Base-by-base conservation (phyloP, 2,329 filamentous ascomycete genomes). In the Zasmidium angulare region DNA sequence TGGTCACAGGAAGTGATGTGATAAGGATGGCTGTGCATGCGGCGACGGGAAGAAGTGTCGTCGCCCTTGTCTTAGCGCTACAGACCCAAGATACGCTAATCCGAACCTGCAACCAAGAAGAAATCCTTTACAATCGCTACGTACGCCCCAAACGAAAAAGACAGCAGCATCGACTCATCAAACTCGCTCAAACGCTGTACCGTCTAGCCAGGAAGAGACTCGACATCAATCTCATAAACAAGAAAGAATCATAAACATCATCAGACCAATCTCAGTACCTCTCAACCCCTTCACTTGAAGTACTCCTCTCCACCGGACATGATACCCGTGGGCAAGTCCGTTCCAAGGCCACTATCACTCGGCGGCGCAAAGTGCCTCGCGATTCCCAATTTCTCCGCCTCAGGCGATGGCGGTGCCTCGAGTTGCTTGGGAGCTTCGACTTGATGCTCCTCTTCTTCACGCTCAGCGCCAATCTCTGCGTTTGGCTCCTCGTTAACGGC, bases 291-390 rank as follows among this genome's bases (percentile, higher is more conserved):
- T 53, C 54, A 59, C 58, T 61, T 60, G 50, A 63, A 69, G 53
- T 66, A 65, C 21, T 61, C 65, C 47, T 65, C 62, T 10, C 51
- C 57, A 29, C 58, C 60, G 47, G 61, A 60, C 57, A 59, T 62
- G 24, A 56, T 64, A 20, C 69, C 71, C 31, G 72, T 75, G 29
- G 73, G 74, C 63, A 74, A 67, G 55, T 75, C 73, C 26, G 72
- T 74, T 23, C 74, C 74, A 36, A 76, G 62, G n/a, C 73, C 74
- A 70, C 73, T 75, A 66, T 76, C 74, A 54, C 72, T 75, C 3
- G 73, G 72, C 20, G 72, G 72, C 29, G 71, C 70, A 53, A 67
- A 75, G 26, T 50, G 50, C n/a, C 55, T 26, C 40, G 29, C 40
- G 12, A 56, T 57, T 3, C 60, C 49, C 60, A 67, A 63, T 40